A percentile compares a stretch with the other conserved stretches of the same genome.
phyloP scores from a whole-genome alignment of 2,329 filamentous ascomycete genomes.

The Curvularia lunata region DNA sequence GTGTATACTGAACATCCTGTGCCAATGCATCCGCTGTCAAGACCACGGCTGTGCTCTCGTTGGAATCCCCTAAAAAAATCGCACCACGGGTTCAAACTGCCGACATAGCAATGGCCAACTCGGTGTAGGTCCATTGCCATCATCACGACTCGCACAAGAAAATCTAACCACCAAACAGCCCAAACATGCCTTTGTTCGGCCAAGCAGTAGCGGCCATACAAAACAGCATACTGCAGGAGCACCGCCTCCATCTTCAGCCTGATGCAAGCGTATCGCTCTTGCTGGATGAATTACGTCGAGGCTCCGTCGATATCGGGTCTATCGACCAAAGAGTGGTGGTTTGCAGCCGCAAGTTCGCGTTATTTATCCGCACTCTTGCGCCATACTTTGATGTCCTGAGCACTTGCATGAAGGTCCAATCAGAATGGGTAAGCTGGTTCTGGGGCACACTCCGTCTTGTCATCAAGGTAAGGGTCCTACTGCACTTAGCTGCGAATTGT shows the following conservation, averaged over 20 bases:
- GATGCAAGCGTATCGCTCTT: constrained; percentile 23
- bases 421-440: constrained; percentile 33
- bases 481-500: neutral
- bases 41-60: constrained; percentile 20
- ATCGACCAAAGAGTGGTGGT: constrained; percentile 18
- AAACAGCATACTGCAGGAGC: constrained; percentile 26
- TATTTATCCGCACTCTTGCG: constrained; percentile 31
- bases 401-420: constrained; percentile 22
- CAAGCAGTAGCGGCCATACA: constrained; percentile 29
- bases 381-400: constrained; percentile 38
- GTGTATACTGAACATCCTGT: constrained; percentile 15
- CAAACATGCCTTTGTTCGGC: constrained; percentile 27
- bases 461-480: constrained; percentile 27
- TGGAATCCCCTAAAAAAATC: constrained; percentile 25
- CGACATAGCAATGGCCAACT: constrained; percentile 35
- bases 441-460: constrained; percentile 34
- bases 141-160: neutral
- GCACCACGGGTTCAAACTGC: constrained; percentile 24
- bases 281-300: constrained; percentile 25
- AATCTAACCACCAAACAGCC: constrained; percentile 25
- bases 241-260: constrained; percentile 22
- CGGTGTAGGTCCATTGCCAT: constrained; percentile 23
- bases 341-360: constrained; percentile 29
- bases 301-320: constrained; percentile 16
- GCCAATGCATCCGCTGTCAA: constrained; percentile 36